Percentiles rank a stretch among this genome's conserved stretches.
These are phyloP conservation scores for Cyberlindnera sargentensis DNA, from an alignment of 805 yeast genomes.

Conservation along the genomic window DNA sequence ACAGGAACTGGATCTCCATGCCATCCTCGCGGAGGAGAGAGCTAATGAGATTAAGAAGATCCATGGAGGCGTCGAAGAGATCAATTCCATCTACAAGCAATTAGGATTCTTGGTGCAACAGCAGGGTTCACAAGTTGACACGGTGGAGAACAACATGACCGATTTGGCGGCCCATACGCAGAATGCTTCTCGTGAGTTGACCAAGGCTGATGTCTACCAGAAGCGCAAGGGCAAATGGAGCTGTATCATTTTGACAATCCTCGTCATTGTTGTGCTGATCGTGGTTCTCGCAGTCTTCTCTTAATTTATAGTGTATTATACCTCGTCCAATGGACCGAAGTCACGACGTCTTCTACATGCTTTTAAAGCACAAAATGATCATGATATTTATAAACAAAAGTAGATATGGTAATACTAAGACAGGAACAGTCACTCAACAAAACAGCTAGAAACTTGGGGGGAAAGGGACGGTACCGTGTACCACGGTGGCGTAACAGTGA, in stretches of 20 bases:
- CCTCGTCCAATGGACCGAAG: too few relatives aligned
- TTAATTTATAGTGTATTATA: not conserved
- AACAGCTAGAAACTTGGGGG: not conserved
- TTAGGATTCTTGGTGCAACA: constrained; percentile 70
- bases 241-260: constrained; percentile 52
- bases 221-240: constrained; percentile 65
- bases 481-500: too few relatives aligned
- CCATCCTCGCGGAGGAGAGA: constrained; percentile 61
- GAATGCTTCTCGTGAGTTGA: constrained; percentile 62
- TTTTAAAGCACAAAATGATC: too few relatives aligned
- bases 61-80: constrained; percentile 73
- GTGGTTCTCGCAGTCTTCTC: constrained; percentile 43
- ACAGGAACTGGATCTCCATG: constrained; percentile 57
- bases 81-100: constrained; percentile 79
- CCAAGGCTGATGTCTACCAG: constrained; percentile 72
- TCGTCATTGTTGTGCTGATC: constrained; percentile 52
- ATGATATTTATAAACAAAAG: too few relatives aligned
- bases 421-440: not conserved
- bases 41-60: constrained; percentile 66
- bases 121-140: constrained; percentile 81
- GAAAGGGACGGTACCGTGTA: not conserved
- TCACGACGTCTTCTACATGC: too few relatives aligned
- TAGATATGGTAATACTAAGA: constrained; percentile 1
- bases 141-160: constrained; percentile 73
- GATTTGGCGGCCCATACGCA: constrained; percentile 58